Evolutionary conservation across 495 filamentous ascomycete genomes (phyloP), one percentile per base, ranked within the genome.

Genomic region (Daldinia concentrica): DNA sequence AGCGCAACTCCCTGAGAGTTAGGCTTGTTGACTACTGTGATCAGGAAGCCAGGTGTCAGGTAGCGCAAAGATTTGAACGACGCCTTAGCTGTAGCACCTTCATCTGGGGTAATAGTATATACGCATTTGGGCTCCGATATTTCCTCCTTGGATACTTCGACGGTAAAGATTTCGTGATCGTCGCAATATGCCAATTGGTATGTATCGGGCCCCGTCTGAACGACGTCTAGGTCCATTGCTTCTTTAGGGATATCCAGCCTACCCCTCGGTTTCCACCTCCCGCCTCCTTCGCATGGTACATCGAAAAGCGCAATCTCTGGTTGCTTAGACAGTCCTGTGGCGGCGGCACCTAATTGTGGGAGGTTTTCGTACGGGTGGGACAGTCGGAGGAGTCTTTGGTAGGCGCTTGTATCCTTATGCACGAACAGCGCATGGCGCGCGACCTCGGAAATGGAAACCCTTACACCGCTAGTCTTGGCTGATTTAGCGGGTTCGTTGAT

Each of bases 101-200:
- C 76, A 72, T 84, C 79, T 51, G 77, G 69, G 27, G 89, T 90
- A 52, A 89, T 89, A 22, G 83, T 84, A 76, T 90, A 91, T 54
- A 92, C 81, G 37, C 78, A 83, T 69, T 79, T 75, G 15, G 91
- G 88, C n/a, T 87, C 85, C 3, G 82, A 82, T 2, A 84, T 76
- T 32, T 82, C 83, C 32, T 82, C 85, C 67, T 83, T 81, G 41
- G 81, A 76, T 29, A 90, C 80, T 51, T 82, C 81, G 52, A 86
- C 74, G 26, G 86, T 76, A 77, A 81, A 92, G 41, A 99, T 85
- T 65, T 95, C 89, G 74, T 90, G 82, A 58, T 90, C 90, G 60
- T 92, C 91, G 73, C 92, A 96, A 79, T 95, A 98, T 4, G 90
- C 90, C 56, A 93, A 82, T 32, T 89, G 83, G 77, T 91, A 94